Evolutionary conservation across 805 yeast genomes (phyloP).

Genomic region (Kluyveromyces nonfermentans): DNA sequence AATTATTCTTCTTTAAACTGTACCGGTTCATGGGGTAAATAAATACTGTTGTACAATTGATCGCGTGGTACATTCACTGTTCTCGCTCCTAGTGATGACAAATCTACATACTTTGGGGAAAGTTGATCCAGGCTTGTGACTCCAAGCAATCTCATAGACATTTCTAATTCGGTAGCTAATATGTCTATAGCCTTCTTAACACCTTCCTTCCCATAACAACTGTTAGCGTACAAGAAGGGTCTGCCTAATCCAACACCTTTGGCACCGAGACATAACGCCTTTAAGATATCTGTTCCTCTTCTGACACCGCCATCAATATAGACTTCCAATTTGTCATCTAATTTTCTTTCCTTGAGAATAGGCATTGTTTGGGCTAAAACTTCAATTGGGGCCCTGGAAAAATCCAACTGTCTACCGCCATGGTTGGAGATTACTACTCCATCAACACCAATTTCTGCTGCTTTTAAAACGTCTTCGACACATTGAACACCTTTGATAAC

Average conservation of each 20-base stretch:
- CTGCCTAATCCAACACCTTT: slow-evolving; percentile 64
- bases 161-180: slow-evolving; percentile 58
- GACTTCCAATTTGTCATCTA: slow-evolving; percentile 44
- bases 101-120: slow-evolving; percentile 53
- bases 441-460: slow-evolving; percentile 59
- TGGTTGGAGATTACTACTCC: slow-evolving; percentile 84
- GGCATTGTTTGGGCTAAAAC: slow-evolving; percentile 64
- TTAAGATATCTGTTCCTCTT: slow-evolving; percentile 57
- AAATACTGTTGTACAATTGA: slow-evolving; percentile 42
- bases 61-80: slow-evolving; percentile 44
- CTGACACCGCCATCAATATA: slow-evolving; percentile 63
- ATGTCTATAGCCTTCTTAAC: slow-evolving; percentile 51
- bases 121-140: slow-evolving; percentile 53
- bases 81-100: slow-evolving; percentile 35
- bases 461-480: slow-evolving; percentile 65
- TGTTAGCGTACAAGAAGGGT: slow-evolving; percentile 55
- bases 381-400: slow-evolving; percentile 68
- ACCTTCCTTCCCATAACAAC: slow-evolving; percentile 56
- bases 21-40: slow-evolving; percentile 47
- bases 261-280: slow-evolving; percentile 62
- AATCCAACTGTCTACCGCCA: slow-evolving; percentile 86
- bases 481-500: slow-evolving; percentile 80
- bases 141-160: slow-evolving; percentile 76
- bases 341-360: slow-evolving; percentile 35
- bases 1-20: slow-evolving; percentile 31